Evolutionary conservation across 2,329 filamentous ascomycete species (phyloP), one percentile per base, ranked within the genome.

Genomic region (Coniella vitis): DNA sequence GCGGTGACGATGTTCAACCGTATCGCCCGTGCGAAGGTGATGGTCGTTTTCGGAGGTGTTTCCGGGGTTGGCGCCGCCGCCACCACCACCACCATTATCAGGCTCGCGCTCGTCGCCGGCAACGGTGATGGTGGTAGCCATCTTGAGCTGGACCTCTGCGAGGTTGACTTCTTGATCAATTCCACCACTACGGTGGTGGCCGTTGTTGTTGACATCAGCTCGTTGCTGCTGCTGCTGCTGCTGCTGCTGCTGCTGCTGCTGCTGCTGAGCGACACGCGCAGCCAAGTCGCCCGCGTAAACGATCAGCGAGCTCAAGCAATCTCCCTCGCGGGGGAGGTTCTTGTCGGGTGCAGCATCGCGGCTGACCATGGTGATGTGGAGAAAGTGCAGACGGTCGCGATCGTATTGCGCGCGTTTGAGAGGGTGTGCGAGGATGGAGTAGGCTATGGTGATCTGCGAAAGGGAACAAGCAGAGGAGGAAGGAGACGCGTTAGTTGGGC

Each of bases 371-470:
- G 39, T 42, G n/a, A 4, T 38, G 43, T 53, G 51, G 4, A 53
- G 48, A 40, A 51, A 47, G 21, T 51, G 36, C 7, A 53, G 31
- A 3, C 51, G 51, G 48, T 53, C 51, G 39, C 51, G 51, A 31
- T 53, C 51, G 22, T 53, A 53, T 42, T 53, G 51, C 2, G 51
- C 47, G 9, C 51, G 39, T 44, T 51, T 50, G 47, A 35, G 38
- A 3, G 43, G 48, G 25, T 51, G 50, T 14, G 17, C 16, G 3
- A 53, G 48, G 17, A 53, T 35, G 4, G 32, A 32, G 35, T 47
- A 51, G 19, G 51, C 51, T 10, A 34, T 44, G 12, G 43, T 53
- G 38, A 51, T 29, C 51, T 53, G 14, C 7, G 9, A 4, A n/a
- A n/a, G n/a, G n/a, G n/a, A n/a, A n/a, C n/a, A n/a, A n/a, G n/a